Base-by-base conservation (phyloP, 2,329 filamentous ascomycete genomes). In the Arthrobotrys sphaeroides region DNA sequence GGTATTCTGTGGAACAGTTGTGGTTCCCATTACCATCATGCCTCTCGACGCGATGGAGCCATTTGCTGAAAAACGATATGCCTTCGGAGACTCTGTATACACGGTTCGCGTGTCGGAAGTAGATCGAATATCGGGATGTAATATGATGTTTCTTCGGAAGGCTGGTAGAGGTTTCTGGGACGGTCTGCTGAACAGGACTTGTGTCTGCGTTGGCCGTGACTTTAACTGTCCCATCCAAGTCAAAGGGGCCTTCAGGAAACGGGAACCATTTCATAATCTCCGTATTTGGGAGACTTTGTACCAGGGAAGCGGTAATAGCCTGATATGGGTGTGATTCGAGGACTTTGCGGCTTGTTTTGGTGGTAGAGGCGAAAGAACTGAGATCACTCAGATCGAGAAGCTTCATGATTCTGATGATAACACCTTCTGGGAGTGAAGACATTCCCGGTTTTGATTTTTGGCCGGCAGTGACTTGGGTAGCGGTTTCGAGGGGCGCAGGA, bases 1-100 rank as follows among this genome's bases (percentile, higher is more conserved):
- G 20, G 24, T 59, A 45, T 31, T 75, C 49, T 2, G 64, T 75
- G 22, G 62, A 59, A 18, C 62, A 75, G 20, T 47, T 64, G 47
- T 69, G 72, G 57, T 62, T 64, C 12, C 38, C 42, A 33, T 68
- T 69, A 5, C 20, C 10, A 18, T 64, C 72, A 38, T 69, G 72
- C 9, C 28, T 18, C 18, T 69, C 72, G 1, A 47, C 55, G 28
- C 64, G 47, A 24, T 75, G 57, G 18, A 75, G 28, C 57, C 55
- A 61, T 7, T 45, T 53, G 36, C 64, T 51, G 6, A 69, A 75
- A 42, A 69, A 75, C 5, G 24, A 47, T 16, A 62, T 31, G 5
- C 47, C 57, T 2, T 33, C 22, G 22, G 16, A 53, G 18, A 47
- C 40, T 24, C 40, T 64, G 28, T 16, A 13, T 13, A 75, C 57